phyloP scores from a whole-genome alignment of 139 green algal species.

The Raphidocelis subcapitata region DNA sequence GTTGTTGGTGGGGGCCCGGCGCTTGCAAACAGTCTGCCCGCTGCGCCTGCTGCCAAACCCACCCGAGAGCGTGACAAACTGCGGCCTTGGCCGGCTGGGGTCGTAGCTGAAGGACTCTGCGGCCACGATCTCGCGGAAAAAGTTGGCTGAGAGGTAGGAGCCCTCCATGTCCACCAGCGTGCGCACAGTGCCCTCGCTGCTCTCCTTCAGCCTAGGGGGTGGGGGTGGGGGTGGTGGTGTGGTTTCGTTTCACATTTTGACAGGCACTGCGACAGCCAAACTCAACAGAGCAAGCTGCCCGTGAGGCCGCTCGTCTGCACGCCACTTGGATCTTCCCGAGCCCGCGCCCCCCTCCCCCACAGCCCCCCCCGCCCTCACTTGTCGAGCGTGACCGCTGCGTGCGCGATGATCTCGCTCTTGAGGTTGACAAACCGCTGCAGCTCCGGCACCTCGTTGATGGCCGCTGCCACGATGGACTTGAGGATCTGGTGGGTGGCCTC shows the following conservation, averaged over 20 bases:
- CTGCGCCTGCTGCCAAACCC: constrained; percentile 4
- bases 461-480: constrained; percentile 77
- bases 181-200: constrained; percentile 51
- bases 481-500: constrained; percentile 69
- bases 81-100: constrained; percentile 45
- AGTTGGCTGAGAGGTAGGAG: constrained; percentile 87
- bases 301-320: no score
- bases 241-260: not conserved
- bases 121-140: constrained; percentile 86
- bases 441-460: constrained; percentile 64
- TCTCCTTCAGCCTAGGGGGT: constrained; percentile 10
- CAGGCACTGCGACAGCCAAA: no score
- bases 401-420: constrained; percentile 74
- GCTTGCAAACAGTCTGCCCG: not conserved
- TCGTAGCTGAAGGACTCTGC: constrained; percentile 64
- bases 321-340: no score
- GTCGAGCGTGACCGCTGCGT: constrained; percentile 69
- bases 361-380: constrained; percentile 13
- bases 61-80: constrained; percentile 50
- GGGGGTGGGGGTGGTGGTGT: not conserved
- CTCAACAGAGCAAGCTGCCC: no score
- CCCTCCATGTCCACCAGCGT: constrained; percentile 94
- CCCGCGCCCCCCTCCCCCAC: no score
- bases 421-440: constrained; percentile 81
- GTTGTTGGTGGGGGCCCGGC: no score